Base-by-base conservation (phyloP, 306 rosid species). In the Lathyrus tuberosus region DNA sequence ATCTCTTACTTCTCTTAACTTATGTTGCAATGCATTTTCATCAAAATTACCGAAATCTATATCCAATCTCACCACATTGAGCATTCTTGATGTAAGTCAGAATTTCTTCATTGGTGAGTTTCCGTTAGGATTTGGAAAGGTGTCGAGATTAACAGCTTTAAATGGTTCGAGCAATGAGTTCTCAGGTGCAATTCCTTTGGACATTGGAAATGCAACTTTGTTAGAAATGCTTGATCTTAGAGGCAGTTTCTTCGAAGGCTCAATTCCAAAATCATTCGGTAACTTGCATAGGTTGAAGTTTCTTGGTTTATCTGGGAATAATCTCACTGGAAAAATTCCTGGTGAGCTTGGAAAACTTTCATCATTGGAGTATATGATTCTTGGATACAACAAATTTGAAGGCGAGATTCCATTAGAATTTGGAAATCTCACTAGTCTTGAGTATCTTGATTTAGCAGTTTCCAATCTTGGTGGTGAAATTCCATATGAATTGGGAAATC, bases 251-350 rank as follows among this genome's bases (percentile, higher is more conserved):
- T 84, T 89, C 48, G 76, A 67, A 72, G 99, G 97, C 26, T 57
- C 84, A 8, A 70, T 94, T 80, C 97, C 95, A 0, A 76, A 67
- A 79, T 73, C 96, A 17, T 83, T 86, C 57, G 80, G 77, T 64
- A 83, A 81, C 71, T 77, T 94, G 85, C 83, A 56, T 75, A 89
- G 84, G 87, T 80, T 94, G 75, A 91, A 80, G 86, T 94, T 91
- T 87, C 95, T 94, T 67, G 99, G 99, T 47, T 88, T 94, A 49
- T 89, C 97, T 1, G 99, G 99, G 71, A 94, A 91, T 49, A 91
- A 89, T 43, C 88, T 94, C 76, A 84, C 95, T 2, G 97, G 95
- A 5, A 59, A 58, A 72, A 86, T 94, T 78, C 96, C 96, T 43
- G 65, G 83, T 8, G 95, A 85, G 73, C 79, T 94, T 30, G 99